Evolutionary conservation across 257 asterid species (phyloP).

Genomic region (Orobanche coerulescens): DNA sequence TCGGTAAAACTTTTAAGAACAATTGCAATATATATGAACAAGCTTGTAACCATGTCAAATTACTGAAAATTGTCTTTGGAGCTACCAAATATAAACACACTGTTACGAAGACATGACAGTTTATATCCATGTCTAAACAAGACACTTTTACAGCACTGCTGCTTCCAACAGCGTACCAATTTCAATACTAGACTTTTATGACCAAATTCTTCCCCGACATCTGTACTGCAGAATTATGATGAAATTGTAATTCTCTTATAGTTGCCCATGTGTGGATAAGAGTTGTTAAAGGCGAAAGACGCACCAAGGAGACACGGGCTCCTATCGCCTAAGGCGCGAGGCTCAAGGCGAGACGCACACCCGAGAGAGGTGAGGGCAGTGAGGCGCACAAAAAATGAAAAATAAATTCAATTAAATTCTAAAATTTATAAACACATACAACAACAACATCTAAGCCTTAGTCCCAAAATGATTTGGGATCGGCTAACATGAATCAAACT

Average conservation of each 20-base stretch:
- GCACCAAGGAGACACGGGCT: too few relatives aligned
- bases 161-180: background rate
- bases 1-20: constrained; percentile 9
- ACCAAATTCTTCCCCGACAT: background rate
- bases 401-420: too few relatives aligned
- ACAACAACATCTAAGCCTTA: too few relatives aligned
- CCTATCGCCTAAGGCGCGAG: too few relatives aligned
- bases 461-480: too few relatives aligned
- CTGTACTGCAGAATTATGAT: background rate
- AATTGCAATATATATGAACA: background rate
- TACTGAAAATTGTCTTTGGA: background rate
- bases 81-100: background rate
- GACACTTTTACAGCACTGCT: background rate
- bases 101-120: background rate
- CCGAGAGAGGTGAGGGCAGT: too few relatives aligned
- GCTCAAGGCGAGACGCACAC: too few relatives aligned
- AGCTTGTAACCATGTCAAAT: background rate
- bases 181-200: background rate
- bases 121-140: background rate
- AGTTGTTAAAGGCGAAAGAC: too few relatives aligned
- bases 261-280: background rate
- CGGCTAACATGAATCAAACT: too few relatives aligned
- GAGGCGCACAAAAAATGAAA: too few relatives aligned
- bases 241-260: background rate
- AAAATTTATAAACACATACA: too few relatives aligned